Evolutionary conservation across 768 basidiomycete species (phyloP).

Genomic region (Clavaria fumosa): DNA sequence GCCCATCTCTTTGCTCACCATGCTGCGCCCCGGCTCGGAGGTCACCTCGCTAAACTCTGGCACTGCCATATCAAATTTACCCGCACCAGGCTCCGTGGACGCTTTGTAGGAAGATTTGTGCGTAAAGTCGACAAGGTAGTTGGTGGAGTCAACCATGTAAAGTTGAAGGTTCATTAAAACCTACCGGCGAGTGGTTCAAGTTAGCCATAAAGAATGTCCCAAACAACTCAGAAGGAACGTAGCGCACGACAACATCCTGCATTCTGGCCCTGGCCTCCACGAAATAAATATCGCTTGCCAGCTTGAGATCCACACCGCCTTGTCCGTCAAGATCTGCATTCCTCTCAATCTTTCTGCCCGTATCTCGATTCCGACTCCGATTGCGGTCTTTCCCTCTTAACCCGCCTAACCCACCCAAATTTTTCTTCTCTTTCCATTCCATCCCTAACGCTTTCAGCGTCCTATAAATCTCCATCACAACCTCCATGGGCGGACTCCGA

Average conservation of each 20-base stretch:
- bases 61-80: slow-evolving; percentile 57
- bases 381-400: slow-evolving; percentile 20
- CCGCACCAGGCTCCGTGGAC: slow-evolving; percentile 47
- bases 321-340: slow-evolving; percentile 43
- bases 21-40: slow-evolving; percentile 41
- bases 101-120: slow-evolving; percentile 91
- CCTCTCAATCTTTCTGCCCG: slow-evolving; percentile 41
- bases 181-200: slow-evolving; percentile 23
- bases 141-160: slow-evolving; percentile 89
- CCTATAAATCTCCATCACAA: slow-evolving; percentile 96
- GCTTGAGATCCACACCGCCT: slow-evolving; percentile 41
- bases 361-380: too few relatives aligned
- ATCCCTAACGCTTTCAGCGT: slow-evolving; percentile 82
- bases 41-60: slow-evolving; percentile 32
- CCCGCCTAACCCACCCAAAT: slow-evolving; percentile 57
- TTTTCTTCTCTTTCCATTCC: slow-evolving; percentile 94
- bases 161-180: slow-evolving; percentile 95
- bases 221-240: slow-evolving; percentile 6
- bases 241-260: slow-evolving; percentile 78
- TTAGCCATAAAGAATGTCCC: neutral
- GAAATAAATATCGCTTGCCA: slow-evolving; percentile 71
- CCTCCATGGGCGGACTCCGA: slow-evolving; percentile 92
- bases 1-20: slow-evolving; percentile 27
- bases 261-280: slow-evolving; percentile 87
- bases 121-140: slow-evolving; percentile 97